Conservation (phyloP, 345 rosid genomes). For the Aquilaria yunnanensis region DNA sequence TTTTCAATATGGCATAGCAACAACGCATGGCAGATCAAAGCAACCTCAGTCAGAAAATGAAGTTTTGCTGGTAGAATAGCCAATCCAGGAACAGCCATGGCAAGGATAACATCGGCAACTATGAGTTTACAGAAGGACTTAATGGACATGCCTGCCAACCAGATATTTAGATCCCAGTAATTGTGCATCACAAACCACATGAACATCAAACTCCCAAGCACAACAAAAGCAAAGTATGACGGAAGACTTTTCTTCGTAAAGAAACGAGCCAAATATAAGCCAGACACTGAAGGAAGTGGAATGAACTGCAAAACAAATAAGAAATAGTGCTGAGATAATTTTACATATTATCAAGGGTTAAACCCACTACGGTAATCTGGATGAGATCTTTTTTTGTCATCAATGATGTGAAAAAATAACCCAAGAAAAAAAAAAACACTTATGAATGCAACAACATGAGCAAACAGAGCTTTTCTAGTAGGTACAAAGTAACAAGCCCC, state of each 20-base stretch:
- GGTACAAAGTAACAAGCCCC: too few species aligned
- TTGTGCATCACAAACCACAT: conserved; percentile 90
- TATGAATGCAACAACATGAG: too few species aligned
- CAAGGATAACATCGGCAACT: conserved; percentile 72
- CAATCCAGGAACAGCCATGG: conserved; percentile 91
- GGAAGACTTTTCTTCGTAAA: conserved; percentile 82
- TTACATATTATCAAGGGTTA: background rate
- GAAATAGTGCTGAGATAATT: conserved; percentile 5
- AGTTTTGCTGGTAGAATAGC: conserved; percentile 80
- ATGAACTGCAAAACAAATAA: conserved; percentile 57
- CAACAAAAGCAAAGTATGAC: conserved; percentile 86
- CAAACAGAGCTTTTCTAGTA: too few species aligned
- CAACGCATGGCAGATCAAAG: conserved; percentile 69
- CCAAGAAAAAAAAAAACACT: background rate
- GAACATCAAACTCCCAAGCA: conserved; percentile 92
- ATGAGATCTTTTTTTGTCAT: background rate
- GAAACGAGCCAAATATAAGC: conserved; percentile 90
- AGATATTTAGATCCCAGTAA: conserved; percentile 96
- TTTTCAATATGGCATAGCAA: conserved; percentile 85
- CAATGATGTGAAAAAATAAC: background rate
- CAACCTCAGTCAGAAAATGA: conserved; percentile 73
- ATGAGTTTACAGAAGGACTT: conserved; percentile 89
- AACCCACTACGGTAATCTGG: background rate
- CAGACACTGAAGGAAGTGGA: conserved; percentile 84
- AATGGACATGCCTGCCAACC: conserved; percentile 98